Conservation (phyloP, 2,329 filamentous ascomycete genomes). For the Aspergillus pseudoviridinutans region DNA sequence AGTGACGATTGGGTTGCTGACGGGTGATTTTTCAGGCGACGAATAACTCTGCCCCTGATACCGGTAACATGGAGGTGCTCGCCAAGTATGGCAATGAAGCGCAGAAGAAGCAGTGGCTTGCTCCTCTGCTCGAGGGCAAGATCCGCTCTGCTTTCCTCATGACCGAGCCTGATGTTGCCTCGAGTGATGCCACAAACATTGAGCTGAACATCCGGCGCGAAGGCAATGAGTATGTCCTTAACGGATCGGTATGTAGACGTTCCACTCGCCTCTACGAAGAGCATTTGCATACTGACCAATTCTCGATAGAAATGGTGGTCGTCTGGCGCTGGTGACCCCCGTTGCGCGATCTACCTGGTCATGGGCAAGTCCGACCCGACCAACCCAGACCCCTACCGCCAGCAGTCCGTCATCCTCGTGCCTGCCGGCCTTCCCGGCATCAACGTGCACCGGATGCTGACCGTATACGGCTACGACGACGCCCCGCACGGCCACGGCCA, state of each 20-base stretch:
- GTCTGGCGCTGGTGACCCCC: conserved; percentile 85
- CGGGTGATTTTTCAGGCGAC: conserved; percentile 52
- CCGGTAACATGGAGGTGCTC: conserved; percentile 92
- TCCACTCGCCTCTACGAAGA: not conserved
- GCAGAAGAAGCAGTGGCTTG: conserved; percentile 81
- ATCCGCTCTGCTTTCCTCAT: conserved; percentile 90
- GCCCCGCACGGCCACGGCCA: conserved; percentile 98
- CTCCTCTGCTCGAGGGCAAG: conserved; percentile 74
- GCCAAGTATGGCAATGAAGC: conserved; percentile 84
- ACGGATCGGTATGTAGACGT: conserved; percentile 64
- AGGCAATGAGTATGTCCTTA: conserved; percentile 84
- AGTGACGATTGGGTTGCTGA: not conserved
- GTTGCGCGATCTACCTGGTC: conserved; percentile 90
- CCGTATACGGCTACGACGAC: conserved; percentile 93
- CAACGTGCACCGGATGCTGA: conserved; percentile 89
- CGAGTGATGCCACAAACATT: conserved; percentile 90
- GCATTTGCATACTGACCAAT: not conserved
- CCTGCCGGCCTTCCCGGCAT: conserved; percentile 77
- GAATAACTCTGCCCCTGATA: conserved; percentile 88
- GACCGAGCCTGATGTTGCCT: conserved; percentile 87
- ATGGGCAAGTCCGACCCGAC: conserved; percentile 87
- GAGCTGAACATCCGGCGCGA: conserved; percentile 76
- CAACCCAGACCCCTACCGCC: conserved; percentile 74
- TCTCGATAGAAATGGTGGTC: conserved; percentile 93
- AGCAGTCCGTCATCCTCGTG: conserved; percentile 91